Evolutionary conservation across 2,329 filamentous ascomycete genomes (phyloP).

Genomic region (Mycosphaerella sp.): DNA sequence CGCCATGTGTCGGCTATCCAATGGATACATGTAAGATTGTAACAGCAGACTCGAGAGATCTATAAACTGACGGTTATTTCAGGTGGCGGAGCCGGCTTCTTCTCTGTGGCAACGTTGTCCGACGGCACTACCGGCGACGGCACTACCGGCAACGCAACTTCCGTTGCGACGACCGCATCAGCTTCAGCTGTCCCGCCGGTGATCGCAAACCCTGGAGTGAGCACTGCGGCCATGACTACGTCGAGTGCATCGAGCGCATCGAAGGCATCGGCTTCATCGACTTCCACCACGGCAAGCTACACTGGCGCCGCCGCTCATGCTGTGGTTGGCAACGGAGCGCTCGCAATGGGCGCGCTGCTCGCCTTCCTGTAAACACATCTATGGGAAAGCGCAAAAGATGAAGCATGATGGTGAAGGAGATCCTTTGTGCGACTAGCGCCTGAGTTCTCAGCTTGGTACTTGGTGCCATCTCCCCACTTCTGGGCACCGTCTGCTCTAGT

Average conservation of each 20-base stretch:
- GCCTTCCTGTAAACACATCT: not conserved
- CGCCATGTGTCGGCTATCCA: conserved; percentile 45
- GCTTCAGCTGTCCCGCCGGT: not conserved
- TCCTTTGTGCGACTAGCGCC: too few species aligned
- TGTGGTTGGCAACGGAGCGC: not conserved
- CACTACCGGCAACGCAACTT: not conserved
- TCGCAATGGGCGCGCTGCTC: not conserved
- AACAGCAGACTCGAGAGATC: too few species aligned
- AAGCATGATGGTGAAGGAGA: too few species aligned
- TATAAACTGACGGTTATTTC: not conserved
- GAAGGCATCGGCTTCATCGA: not conserved
- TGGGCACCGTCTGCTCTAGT: too few species aligned
- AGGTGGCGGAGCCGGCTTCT: conserved; percentile 54
- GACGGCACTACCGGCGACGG: not conserved
- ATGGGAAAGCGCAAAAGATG: not conserved
- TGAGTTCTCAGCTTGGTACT: too few species aligned
- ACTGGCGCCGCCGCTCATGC: not conserved
- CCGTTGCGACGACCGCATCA: not conserved
- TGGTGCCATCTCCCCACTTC: too few species aligned
- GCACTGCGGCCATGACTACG: too few species aligned
- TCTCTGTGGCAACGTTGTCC: conserved; percentile 36
- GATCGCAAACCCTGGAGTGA: too few species aligned
- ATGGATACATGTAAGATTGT: conserved; percentile 4
- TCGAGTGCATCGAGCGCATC: too few species aligned
- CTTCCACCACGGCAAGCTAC: not conserved